A percentile compares a stretch with the other conserved stretches of the same genome.
Evolutionary conservation across 192 early-diverging fungal genomes (phyloP).

Genomic region (Geosiphon pyriformis): DNA sequence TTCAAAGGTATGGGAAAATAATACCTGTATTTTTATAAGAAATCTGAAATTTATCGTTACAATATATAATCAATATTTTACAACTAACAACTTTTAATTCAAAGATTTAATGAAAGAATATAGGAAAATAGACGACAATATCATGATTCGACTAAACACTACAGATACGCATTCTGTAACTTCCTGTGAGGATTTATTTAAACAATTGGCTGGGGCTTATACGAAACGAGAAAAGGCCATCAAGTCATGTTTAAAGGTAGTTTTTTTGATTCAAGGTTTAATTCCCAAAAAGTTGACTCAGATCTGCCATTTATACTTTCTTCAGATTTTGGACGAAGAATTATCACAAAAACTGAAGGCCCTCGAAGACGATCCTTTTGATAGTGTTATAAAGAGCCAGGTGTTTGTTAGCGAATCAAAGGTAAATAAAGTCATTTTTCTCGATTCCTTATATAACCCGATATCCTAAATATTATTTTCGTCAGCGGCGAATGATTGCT

Average conservation of each 20-base stretch:
- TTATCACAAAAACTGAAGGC: constrained; percentile 29
- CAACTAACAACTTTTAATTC: neutral
- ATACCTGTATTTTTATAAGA: neutral
- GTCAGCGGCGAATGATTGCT: constrained; percentile 57
- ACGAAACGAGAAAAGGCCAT: constrained; percentile 59
- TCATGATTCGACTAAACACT: constrained; percentile 68
- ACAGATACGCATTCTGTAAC: constrained; percentile 60
- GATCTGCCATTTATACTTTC: neutral
- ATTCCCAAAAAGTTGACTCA: neutral
- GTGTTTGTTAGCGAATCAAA: constrained; percentile 20
- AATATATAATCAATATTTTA: neutral
- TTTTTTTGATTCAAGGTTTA: neutral
- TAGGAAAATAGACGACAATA: constrained; percentile 76
- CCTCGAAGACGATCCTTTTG: constrained; percentile 11
- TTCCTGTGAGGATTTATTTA: constrained; percentile 61
- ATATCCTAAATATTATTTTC: constrained; percentile 1
- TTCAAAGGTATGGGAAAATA: constrained; percentile 16
- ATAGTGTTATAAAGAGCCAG: constrained; percentile 10
- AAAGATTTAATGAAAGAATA: constrained; percentile 62
- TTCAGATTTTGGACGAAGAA: constrained; percentile 39
- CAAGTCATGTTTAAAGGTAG: constrained; percentile 61
- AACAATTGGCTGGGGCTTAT: constrained; percentile 60
- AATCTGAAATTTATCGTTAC: neutral
- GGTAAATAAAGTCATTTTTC: neutral
- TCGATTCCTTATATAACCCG: constrained; percentile 2